These are phyloP conservation scores for Lagenaria siceraria DNA, from an alignment of 306 rosid species.

Conservation along the genomic window DNA sequence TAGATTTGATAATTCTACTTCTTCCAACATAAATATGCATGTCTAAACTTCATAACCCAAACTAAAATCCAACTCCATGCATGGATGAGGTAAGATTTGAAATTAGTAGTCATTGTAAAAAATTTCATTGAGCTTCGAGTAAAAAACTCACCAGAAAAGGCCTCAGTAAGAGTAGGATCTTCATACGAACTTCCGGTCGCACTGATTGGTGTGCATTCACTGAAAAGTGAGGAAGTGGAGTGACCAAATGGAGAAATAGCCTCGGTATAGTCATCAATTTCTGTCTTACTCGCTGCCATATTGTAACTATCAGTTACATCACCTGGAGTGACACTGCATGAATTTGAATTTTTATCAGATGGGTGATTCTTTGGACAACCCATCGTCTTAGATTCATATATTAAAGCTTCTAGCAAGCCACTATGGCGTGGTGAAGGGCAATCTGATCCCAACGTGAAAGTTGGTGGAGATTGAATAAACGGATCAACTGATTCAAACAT, in stretches of 20 bases:
- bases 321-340: conserved; percentile 49
- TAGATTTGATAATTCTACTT: background rate
- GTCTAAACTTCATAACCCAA: background rate
- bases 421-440: conserved; percentile 60
- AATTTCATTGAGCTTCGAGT: conserved; percentile 2
- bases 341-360: conserved; percentile 59
- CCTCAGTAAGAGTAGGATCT: conserved; percentile 28
- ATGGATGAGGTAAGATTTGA: background rate
- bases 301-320: conserved; percentile 44
- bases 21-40: background rate
- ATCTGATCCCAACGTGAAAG: conserved; percentile 43
- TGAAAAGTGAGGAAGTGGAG: conserved; percentile 46
- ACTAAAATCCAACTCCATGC: background rate
- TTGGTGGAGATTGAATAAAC: conserved; percentile 51
- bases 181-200: conserved; percentile 53
- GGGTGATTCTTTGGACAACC: conserved; percentile 39
- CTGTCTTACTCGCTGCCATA: conserved; percentile 37
- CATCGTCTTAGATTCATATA: conserved; percentile 47
- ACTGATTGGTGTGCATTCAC: conserved; percentile 43
- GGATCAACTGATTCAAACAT: conserved; percentile 63
- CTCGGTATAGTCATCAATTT: conserved; percentile 51
- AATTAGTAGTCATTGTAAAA: background rate
- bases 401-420: conserved; percentile 81
- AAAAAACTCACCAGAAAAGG: conserved; percentile 48
- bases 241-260: conserved; percentile 54